A percentile compares a stretch with the other conserved stretches of the same genome.
Conservation (phyloP, 345 rosid species). For the Hibiscus syriacus region DNA sequence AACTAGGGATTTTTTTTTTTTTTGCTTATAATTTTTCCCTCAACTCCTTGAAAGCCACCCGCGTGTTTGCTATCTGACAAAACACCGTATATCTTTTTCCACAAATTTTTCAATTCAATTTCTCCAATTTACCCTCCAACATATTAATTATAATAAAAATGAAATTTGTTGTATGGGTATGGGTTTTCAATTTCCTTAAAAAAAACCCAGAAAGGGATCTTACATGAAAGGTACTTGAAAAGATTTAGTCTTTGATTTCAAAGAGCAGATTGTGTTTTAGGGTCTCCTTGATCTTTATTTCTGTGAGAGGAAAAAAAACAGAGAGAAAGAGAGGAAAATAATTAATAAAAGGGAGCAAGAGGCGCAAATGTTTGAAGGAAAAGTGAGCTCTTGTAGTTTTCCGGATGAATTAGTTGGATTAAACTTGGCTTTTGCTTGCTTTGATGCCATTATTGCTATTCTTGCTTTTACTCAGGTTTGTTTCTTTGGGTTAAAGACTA, state of each 20-base stretch:
- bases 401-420: conserved; percentile 25
- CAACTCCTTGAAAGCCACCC: no score
- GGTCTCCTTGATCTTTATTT: conserved; percentile 7
- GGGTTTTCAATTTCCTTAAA: no score
- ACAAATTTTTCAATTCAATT: background rate
- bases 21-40: no score
- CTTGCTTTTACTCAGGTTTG: conserved; percentile 46
- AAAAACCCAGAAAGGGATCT: no score
- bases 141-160: no score
- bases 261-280: conserved; percentile 5
- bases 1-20: no score
- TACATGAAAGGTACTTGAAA: no score
- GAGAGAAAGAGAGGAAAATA: background rate
- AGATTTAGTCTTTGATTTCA: conserved; percentile 4
- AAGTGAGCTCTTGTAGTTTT: conserved; percentile 28
- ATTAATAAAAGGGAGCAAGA: background rate
- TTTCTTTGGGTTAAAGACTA: background rate
- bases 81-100: background rate
- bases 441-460: conserved; percentile 36
- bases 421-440: conserved; percentile 33
- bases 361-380: conserved; percentile 17
- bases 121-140: conserved; percentile 3
- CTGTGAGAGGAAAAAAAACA: background rate
- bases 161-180: no score
- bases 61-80: background rate